phyloP scores from a whole-genome alignment of 495 filamentous ascomycete genomes.

The Sordaria brevicollis region DNA sequence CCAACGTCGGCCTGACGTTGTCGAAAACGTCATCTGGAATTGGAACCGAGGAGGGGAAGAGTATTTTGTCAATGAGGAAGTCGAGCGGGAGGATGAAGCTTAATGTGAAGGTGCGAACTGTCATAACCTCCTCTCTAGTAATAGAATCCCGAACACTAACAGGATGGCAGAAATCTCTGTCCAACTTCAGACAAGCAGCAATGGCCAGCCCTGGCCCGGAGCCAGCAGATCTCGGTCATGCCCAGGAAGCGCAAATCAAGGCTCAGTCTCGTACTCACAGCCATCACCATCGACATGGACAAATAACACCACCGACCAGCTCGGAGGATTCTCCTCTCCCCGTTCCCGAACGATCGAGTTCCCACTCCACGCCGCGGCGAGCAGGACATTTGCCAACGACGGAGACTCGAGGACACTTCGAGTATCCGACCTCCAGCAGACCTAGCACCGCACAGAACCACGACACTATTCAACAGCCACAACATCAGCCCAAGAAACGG shows the following conservation, averaged over 20 bases:
- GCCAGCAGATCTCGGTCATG: background rate
- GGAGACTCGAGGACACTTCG: background rate
- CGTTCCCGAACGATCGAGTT: constrained; percentile 4
- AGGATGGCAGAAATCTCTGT: constrained; percentile 7
- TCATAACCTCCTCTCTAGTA: background rate
- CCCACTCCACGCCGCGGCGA: background rate
- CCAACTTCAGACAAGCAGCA: constrained; percentile 7
- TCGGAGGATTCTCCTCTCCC: constrained; percentile 12
- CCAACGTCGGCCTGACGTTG: background rate
- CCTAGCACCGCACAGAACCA: background rate
- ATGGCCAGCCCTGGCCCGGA: constrained; percentile 3
- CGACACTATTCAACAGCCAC: background rate
- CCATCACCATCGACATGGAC: background rate
- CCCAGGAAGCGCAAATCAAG: background rate
- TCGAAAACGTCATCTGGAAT: background rate
- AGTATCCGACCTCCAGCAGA: background rate
- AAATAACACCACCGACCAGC: constrained; percentile 17
- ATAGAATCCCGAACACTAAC: background rate
- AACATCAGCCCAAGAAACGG: constrained; percentile 31
- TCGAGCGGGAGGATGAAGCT: constrained; percentile 19
- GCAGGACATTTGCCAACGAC: background rate
- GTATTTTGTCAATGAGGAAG: background rate
- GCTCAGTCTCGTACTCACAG: background rate
- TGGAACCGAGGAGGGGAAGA: background rate
- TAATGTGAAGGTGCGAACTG: constrained; percentile 19